Evolutionary conservation across 768 basidiomycete genomes (phyloP).

Genomic region (Mycena alexandri): DNA sequence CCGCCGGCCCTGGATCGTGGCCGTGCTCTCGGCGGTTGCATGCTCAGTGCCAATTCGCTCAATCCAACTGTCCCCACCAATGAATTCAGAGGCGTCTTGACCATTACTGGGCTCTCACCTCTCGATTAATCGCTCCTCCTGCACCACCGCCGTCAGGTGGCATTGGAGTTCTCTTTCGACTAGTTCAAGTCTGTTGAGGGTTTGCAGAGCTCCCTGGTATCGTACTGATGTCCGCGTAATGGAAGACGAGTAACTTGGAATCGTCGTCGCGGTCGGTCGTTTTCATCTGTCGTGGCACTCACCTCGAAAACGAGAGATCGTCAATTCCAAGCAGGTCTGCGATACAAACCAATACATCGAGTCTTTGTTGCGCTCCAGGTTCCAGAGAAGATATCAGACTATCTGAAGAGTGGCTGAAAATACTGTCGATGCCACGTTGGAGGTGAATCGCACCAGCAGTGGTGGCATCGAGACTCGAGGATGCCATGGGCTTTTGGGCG

Average conservation of each 20-base stretch:
- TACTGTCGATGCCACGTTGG: too few relatives aligned
- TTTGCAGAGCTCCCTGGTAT: constrained; percentile 47
- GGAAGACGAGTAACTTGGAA: constrained; percentile 52
- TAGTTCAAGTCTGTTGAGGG: constrained; percentile 48
- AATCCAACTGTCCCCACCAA: constrained; percentile 50
- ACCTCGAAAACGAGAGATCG: constrained; percentile 54
- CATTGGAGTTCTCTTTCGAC: constrained; percentile 54
- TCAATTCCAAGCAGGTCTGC: constrained; percentile 49
- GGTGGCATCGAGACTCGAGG: neutral
- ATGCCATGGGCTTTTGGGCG: too few relatives aligned
- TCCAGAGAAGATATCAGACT: neutral
- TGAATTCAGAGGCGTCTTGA: neutral
- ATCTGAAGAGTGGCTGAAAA: neutral
- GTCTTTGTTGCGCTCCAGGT: constrained; percentile 33
- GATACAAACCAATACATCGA: constrained; percentile 45
- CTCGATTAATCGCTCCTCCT: constrained; percentile 53
- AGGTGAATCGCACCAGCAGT: neutral
- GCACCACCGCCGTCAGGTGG: constrained; percentile 49
- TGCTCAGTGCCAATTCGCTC: constrained; percentile 43
- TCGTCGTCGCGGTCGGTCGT: neutral
- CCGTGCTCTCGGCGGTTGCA: constrained; percentile 43
- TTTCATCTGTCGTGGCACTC: neutral
- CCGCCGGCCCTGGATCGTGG: constrained; percentile 53
- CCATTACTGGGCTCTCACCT: constrained; percentile 44
- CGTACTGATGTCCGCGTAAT: constrained; percentile 51